Conservation (phyloP, 352 stramenopile species). For the Phytopythium litorale region DNA sequence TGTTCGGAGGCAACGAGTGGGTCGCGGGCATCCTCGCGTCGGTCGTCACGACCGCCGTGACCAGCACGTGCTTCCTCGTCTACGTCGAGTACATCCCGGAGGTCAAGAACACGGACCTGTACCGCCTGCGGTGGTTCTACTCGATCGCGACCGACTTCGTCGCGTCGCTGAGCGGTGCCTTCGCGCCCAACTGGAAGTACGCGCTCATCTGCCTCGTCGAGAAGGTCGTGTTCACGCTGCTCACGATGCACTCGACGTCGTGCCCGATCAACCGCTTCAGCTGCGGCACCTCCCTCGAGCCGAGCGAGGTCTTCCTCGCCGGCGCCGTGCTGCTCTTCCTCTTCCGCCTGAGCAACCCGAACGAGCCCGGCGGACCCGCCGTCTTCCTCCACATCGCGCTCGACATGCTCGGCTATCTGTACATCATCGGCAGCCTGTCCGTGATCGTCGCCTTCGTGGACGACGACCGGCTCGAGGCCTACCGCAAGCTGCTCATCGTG, state of each 20-base stretch:
- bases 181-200: slow-evolving; percentile 65
- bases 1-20: slow-evolving; percentile 42
- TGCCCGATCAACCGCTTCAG: slow-evolving; percentile 72
- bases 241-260: slow-evolving; percentile 61
- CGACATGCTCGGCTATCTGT: slow-evolving; percentile 63
- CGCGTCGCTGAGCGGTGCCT: slow-evolving; percentile 43
- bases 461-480: slow-evolving; percentile 26
- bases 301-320: slow-evolving; percentile 45
- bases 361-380: slow-evolving; percentile 11
- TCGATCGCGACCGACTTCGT: slow-evolving; percentile 57
- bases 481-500: slow-evolving; percentile 25
- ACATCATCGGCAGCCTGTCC: slow-evolving; percentile 64
- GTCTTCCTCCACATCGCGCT: slow-evolving; percentile 48
- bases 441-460: slow-evolving; percentile 65
- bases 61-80: slow-evolving; percentile 31
- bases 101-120: slow-evolving; percentile 49
- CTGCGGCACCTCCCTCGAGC: slow-evolving; percentile 45
- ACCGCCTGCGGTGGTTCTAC: slow-evolving; percentile 53
- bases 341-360: slow-evolving; percentile 35
- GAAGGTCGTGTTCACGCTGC: slow-evolving; percentile 62
- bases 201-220: slow-evolving; percentile 61
- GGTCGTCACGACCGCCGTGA: slow-evolving; percentile 12
- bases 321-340: slow-evolving; percentile 56
- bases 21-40: slow-evolving; percentile 42
- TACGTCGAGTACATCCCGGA: slow-evolving; percentile 41